Evolutionary conservation across 176 grass and related monocot species (phyloP), one percentile per base, ranked within the genome.

Genomic region (Neostapfia colusana): DNA sequence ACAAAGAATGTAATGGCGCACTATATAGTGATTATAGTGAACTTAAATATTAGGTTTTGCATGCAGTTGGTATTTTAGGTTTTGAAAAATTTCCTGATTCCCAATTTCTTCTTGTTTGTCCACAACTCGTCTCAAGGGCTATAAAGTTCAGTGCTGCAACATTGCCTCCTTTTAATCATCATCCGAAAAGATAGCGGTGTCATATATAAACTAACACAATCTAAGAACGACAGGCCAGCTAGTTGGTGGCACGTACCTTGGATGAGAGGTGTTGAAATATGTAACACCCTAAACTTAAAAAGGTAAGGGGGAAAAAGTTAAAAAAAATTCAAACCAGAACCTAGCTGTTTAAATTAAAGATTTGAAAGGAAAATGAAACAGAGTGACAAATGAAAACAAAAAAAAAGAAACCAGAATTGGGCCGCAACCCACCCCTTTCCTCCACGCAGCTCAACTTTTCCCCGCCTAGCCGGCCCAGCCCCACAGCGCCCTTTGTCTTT

Each of bases 1-100:
- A 67, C 50, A 82, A 78, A 79, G 67, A 83, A 74, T 66, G 68
- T 11, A 41, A n/a, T n/a, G n/a, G n/a, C n/a, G 79, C 48, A 37
- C 21, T 37, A 20, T 43, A 31, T 74, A 62, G 69, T 50, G 51
- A 78, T 78, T 62, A 63, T 28, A 69, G 24, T 83, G 75, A 62
- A 35, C 41, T 73, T 82, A 43, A 39, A 20, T 42, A 45, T 38
- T 71, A 82, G 20, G 56, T 45, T 67, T 57, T n/a, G n/a, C n/a
- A n/a, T 85, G 48, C 10, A 50, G 79, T 26, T 82, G 61, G 46
- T 7, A 18, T 8, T 25, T 34, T 25, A 67, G 35, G 59, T 58
- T 72, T 27, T 62, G 54, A 80, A 43, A 15, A 20, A 69, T 20
- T 62, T 37, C 51, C 59, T 78, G 55, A 87, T 77, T 78, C 24